Base-by-base conservation (phyloP, 495 filamentous ascomycete species). In the Neurospora africana region DNA sequence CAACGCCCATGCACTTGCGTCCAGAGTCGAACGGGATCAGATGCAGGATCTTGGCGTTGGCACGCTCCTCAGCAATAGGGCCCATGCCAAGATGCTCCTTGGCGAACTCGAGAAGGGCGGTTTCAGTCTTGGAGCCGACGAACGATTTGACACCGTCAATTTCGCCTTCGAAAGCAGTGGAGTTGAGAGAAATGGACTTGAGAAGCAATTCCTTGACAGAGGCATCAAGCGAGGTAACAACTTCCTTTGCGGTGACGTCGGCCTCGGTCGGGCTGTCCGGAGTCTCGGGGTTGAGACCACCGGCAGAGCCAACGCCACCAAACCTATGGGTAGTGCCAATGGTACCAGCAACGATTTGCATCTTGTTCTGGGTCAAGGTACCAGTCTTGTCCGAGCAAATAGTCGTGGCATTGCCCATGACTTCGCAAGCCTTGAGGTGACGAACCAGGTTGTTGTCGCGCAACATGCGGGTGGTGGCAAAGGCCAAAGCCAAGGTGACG, bases 331-430 rank as follows among this genome's bases (percentile, higher is more conserved):
- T 86, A 3, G 86, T 90, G 30, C 92, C 91, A 36, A 96, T 74
- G 8, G 91, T 92, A 4, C 89, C 93, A 35, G 92, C 89, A 70
- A 96, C 92, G 10, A 93, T 91, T 40, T 88, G 90, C 93, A 97
- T 97, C 82, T 92, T 93, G 76, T 97, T 97, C 79, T 94, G 90
- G 0, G 93, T 95, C n/a, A 98, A 84, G 3, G 95, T 98, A 71
- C 95, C 95, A 0, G 95, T 98, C 80, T 98, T 98, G 83, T 98
- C 95, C 4, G 94, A 97, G 81, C 95, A 98, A 68, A 98, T 92
- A 2, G 93, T 95, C 0, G 94, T 97, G 5, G 95, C 95, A 80
- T 97, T 97, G 30, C 95, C 95, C 95, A 98, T 98, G n/a, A 95
- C 96, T 80, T 98, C 95, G 80, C 95, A 98, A 61, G 95, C 94